Evolutionary conservation across 768 basidiomycete genomes (phyloP).

Genomic region (Psilocybe cyanescens): DNA sequence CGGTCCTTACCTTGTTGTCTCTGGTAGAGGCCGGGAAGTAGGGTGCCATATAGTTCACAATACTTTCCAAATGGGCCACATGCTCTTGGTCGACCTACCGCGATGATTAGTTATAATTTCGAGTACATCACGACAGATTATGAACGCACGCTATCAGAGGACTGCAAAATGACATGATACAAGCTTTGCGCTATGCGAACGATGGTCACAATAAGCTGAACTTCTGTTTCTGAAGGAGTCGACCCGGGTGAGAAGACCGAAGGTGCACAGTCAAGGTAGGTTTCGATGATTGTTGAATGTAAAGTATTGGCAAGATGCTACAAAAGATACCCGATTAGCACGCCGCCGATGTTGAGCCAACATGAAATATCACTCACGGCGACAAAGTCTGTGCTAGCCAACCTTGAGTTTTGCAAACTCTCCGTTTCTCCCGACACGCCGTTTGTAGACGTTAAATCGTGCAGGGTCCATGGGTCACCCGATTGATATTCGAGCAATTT

Average conservation of each 20-base stretch:
- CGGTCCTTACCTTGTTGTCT: constrained; percentile 60
- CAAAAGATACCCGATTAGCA: background rate
- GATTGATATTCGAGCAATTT: constrained; percentile 21
- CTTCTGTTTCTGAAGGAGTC: constrained; percentile 61
- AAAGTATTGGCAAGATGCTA: constrained; percentile 75
- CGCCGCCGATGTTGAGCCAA: background rate
- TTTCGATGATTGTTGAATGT: constrained; percentile 79
- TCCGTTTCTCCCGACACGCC: constrained; percentile 7
- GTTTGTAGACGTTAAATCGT: constrained; percentile 25
- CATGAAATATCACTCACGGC: constrained; percentile 16
- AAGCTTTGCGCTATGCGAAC: constrained; percentile 60
- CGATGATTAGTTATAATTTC: constrained; percentile 4
- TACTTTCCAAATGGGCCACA: constrained; percentile 52
- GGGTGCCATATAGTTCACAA: constrained; percentile 75
- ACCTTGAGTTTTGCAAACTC: constrained; percentile 9
- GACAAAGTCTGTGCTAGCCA: constrained; percentile 19
- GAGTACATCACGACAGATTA: constrained; percentile 1
- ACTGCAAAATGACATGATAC: constrained; percentile 60
- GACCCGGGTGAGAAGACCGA: constrained; percentile 73
- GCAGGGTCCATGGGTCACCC: constrained; percentile 35
- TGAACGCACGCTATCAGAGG: constrained; percentile 38
- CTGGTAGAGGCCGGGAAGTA: constrained; percentile 75
- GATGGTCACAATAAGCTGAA: constrained; percentile 61
- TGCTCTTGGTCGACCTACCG: constrained; percentile 24
- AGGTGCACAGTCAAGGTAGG: constrained; percentile 88